These are phyloP conservation scores for Verticillium klebahnii DNA, from an alignment of 2,329 filamentous ascomycete genomes.

Conservation along the genomic window DNA sequence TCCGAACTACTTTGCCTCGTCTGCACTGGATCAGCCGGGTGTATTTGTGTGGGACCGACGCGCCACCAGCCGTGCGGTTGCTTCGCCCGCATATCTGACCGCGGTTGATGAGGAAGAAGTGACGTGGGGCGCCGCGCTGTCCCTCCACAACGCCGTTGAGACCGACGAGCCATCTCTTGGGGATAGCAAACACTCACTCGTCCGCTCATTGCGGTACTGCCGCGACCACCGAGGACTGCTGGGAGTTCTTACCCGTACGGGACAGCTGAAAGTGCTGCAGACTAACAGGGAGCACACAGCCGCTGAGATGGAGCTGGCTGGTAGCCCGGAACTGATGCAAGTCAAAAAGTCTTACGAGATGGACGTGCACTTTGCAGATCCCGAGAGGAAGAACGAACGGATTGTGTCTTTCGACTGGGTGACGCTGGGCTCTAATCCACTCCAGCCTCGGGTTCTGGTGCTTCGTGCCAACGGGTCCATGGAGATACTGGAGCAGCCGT, in stretches of 20 bases:
- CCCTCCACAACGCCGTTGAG: conserved; percentile 52
- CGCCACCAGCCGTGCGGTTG: conserved; percentile 46
- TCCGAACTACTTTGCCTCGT: conserved; percentile 80
- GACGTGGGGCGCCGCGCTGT: conserved; percentile 58
- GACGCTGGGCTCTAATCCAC: conserved; percentile 48
- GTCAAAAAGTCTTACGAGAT: conserved; percentile 58
- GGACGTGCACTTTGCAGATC: conserved; percentile 52
- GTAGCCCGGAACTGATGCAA: conserved; percentile 54
- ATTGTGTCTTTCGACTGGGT: conserved; percentile 68
- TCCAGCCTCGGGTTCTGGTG: conserved; percentile 55
- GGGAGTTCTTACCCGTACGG: conserved; percentile 57
- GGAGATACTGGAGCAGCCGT: conserved; percentile 58
- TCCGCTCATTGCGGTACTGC: conserved; percentile 59
- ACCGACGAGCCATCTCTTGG: conserved; percentile 43
- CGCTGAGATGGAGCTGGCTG: conserved; percentile 31
- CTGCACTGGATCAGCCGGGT: conserved; percentile 67
- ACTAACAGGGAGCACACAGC: conserved; percentile 50
- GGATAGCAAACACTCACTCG: conserved; percentile 55
- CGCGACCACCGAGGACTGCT: conserved; percentile 57
- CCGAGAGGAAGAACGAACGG: conserved; percentile 49
- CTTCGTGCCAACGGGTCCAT: conserved; percentile 57
- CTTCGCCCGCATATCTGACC: conserved; percentile 50
- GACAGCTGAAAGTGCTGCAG: conserved; percentile 58
- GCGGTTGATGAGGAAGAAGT: conserved; percentile 57
- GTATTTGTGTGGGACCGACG: conserved; percentile 77